Percentiles rank a stretch among this genome's conserved stretches.
phyloP scores from a whole-genome alignment of 2,329 filamentous ascomycete genomes.

The Niveomyces coronatus region DNA sequence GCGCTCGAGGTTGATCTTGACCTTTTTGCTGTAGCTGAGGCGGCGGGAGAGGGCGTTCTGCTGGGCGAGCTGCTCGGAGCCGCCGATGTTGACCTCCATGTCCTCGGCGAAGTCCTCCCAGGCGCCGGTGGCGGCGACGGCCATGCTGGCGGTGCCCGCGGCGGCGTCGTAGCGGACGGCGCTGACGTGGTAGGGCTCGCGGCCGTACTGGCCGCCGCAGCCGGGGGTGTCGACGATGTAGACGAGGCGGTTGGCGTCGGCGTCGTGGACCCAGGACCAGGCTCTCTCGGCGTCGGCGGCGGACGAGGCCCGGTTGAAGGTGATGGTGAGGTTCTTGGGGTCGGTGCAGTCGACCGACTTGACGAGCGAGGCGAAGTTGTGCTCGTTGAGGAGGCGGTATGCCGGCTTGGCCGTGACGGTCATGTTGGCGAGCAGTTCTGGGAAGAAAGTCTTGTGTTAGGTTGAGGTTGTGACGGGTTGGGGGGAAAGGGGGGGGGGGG shows the following conservation, averaged over 20 bases:
- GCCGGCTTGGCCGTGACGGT: slow-evolving; percentile 8
- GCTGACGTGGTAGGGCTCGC: slow-evolving; percentile 8
- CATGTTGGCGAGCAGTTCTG: slow-evolving; percentile 10
- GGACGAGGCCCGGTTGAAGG: not conserved
- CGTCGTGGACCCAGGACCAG: slow-evolving; percentile 7
- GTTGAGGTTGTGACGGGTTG: no score
- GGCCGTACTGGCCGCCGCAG: slow-evolving; percentile 8
- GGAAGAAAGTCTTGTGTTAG: not conserved
- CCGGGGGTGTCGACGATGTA: slow-evolving; percentile 6
- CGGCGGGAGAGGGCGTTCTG: slow-evolving; percentile 1
- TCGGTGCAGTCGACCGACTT: slow-evolving; percentile 9
- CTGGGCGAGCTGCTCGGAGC: not conserved
- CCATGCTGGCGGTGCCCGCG: not conserved
- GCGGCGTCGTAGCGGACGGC: slow-evolving; percentile 2
- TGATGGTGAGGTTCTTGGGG: slow-evolving; percentile 3
- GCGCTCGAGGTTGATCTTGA: slow-evolving; percentile 10
- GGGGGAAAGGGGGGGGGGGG: no score
- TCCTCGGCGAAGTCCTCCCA: slow-evolving; percentile 9
- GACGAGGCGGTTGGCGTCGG: slow-evolving; percentile 6
- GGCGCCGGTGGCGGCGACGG: slow-evolving; percentile 1
- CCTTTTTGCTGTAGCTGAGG: slow-evolving; percentile 8
- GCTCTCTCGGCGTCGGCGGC: slow-evolving; percentile 5
- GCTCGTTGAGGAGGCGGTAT: slow-evolving; percentile 9
- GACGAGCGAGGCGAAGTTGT: slow-evolving; percentile 7
- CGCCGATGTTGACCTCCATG: slow-evolving; percentile 7